These are phyloP conservation scores for Musa beccarii DNA, from an alignment of 176 grass and related monocot species.

Conservation along the genomic window DNA sequence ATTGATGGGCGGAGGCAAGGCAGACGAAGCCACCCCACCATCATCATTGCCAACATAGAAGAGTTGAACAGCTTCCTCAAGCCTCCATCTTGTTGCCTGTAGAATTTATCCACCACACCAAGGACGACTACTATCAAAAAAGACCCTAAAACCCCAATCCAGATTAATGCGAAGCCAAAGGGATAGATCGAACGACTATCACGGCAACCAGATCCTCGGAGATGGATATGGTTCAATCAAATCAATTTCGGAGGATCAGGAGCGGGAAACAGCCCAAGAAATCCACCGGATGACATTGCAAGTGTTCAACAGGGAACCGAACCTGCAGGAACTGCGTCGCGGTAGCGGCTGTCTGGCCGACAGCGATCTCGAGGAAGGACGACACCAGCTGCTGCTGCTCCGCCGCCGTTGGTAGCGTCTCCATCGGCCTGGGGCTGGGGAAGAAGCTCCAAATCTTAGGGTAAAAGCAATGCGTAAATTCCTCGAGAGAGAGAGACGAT, in stretches of 20 bases:
- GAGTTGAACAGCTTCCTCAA: slow-evolving; percentile 83
- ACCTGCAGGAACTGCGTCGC: slow-evolving; percentile 86
- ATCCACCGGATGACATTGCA: too few relatives aligned
- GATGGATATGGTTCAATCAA: too few relatives aligned
- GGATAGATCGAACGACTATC: background rate
- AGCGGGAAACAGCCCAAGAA: too few relatives aligned
- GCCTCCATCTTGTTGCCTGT: slow-evolving; percentile 77
- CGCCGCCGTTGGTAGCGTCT: slow-evolving; percentile 21
- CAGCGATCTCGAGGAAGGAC: slow-evolving; percentile 89
- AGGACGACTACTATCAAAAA: background rate
- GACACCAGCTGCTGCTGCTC: slow-evolving; percentile 59
- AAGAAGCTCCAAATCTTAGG: too few relatives aligned
- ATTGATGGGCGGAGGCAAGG: slow-evolving; percentile 22
- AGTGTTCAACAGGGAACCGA: too few relatives aligned
- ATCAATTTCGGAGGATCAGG: too few relatives aligned
- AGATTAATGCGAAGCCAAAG: background rate
- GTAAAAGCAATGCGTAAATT: too few relatives aligned
- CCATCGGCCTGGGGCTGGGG: background rate
- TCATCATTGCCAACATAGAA: slow-evolving; percentile 77
- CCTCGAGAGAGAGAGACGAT: too few relatives aligned
- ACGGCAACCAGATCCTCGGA: background rate
- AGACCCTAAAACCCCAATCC: background rate
- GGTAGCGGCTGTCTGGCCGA: slow-evolving; percentile 53
- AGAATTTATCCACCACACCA: slow-evolving; percentile 2
- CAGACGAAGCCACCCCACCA: slow-evolving; percentile 22